Conservation (phyloP, 2,329 filamentous ascomycete species). For the Macrophomina pseudophaseolina region DNA sequence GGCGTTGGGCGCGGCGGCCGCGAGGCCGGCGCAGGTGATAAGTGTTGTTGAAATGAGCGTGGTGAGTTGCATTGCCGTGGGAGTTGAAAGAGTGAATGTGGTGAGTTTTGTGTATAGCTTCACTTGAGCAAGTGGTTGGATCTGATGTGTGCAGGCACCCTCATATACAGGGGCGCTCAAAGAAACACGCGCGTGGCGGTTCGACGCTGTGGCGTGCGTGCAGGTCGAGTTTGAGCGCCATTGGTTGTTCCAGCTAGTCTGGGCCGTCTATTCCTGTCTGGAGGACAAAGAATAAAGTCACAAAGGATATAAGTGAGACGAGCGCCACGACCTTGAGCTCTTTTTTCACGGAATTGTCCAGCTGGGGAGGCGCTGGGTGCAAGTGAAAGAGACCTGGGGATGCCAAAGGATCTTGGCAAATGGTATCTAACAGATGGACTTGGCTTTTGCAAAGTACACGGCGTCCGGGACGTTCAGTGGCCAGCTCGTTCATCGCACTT, state of each 20-base stretch:
- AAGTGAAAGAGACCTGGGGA: not conserved
- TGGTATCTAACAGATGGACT: not conserved
- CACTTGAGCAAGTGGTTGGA: no score
- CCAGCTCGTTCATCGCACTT: no score
- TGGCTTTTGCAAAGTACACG: no score
- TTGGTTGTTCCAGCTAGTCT: not conserved
- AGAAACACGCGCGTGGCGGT: not conserved
- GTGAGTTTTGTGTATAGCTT: not conserved
- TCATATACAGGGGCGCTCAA: not conserved
- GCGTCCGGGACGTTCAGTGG: no score
- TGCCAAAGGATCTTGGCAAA: not conserved
- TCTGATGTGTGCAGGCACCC: not conserved
- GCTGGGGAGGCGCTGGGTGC: not conserved
- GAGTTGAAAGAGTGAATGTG: conserved; percentile 5
- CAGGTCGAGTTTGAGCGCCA: not conserved
- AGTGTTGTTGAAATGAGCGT: conserved; percentile 12
- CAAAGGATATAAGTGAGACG: not conserved
- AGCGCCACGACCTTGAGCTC: not conserved
- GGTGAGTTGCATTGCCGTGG: conserved; percentile 1
- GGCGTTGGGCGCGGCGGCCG: not conserved
- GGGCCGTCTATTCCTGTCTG: not conserved
- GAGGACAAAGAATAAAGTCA: not conserved
- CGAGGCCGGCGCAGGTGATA: conserved; percentile 2
- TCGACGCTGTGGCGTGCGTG: not conserved
- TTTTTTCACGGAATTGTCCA: not conserved